Percentiles rank a stretch among this genome's conserved stretches.
phyloP scores from a whole-genome alignment of 441 rosid genomes.

The Jatropha multifida region DNA sequence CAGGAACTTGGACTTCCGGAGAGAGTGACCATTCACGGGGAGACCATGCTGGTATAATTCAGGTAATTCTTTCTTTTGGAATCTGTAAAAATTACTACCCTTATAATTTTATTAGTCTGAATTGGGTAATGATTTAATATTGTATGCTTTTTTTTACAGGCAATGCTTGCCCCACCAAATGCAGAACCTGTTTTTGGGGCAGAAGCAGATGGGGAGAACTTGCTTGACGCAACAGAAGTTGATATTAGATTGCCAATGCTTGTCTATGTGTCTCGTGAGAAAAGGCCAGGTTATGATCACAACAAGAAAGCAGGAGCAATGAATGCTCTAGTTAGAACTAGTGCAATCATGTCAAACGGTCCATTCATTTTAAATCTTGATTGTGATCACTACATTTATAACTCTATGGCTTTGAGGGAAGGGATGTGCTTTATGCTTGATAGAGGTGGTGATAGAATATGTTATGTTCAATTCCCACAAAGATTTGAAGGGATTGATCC shows the following conservation, averaged over 20 bases:
- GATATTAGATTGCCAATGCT: constrained; percentile 75
- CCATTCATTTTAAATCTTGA: constrained; percentile 88
- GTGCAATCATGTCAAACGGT: constrained; percentile 90
- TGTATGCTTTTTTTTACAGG: constrained; percentile 34
- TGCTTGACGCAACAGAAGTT: constrained; percentile 61
- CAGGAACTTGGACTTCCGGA: constrained; percentile 80
- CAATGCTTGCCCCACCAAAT: constrained; percentile 72
- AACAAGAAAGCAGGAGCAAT: constrained; percentile 92
- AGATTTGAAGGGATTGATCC: constrained; percentile 94
- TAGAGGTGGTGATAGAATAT: constrained; percentile 73
- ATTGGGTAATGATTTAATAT: constrained; percentile 10
- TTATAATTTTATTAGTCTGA: neutral
- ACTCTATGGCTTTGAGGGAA: constrained; percentile 74
- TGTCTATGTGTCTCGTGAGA: constrained; percentile 82
- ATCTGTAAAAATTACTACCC: neutral
- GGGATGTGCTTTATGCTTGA: constrained; percentile 98
- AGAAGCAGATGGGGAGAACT: constrained; percentile 53
- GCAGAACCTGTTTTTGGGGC: constrained; percentile 61
- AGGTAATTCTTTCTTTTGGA: constrained; percentile 39
- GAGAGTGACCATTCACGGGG: constrained; percentile 68
- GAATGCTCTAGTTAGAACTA: constrained; percentile 82
- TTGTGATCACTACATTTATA: constrained; percentile 83
- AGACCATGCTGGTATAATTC: constrained; percentile 86
- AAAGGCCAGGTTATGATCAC: constrained; percentile 81
- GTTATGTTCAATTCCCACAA: constrained; percentile 87